Evolutionary conservation across 139 green algal species (phyloP).

Genomic region (Volvox africanus): DNA sequence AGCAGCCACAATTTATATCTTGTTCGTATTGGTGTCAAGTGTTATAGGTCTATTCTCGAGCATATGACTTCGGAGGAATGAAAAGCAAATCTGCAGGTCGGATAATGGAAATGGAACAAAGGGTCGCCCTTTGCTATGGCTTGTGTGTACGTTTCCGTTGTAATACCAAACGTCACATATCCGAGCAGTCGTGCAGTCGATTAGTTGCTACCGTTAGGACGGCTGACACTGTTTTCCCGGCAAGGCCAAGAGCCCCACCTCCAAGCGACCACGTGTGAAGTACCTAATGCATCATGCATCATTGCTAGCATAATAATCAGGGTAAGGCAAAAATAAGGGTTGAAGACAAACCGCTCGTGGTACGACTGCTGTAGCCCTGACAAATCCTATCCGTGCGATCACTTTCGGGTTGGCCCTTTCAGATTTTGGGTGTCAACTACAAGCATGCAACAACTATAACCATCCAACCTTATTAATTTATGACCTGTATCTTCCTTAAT

Average conservation of each 20-base stretch:
- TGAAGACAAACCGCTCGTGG: background rate
- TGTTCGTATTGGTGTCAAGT: background rate
- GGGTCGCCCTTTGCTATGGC: background rate
- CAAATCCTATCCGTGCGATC: background rate
- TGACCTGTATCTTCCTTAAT: too few relatives aligned
- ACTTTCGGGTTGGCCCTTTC: background rate
- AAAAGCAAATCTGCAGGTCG: too few relatives aligned
- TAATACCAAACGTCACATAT: slow-evolving; percentile 16
- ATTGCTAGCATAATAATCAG: too few relatives aligned
- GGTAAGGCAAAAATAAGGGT: background rate
- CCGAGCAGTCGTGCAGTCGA: background rate
- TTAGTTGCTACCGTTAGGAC: background rate
- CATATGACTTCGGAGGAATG: too few relatives aligned
- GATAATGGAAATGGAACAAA: background rate
- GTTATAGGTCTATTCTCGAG: background rate
- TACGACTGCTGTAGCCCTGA: slow-evolving; percentile 1
- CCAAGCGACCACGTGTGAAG: too few relatives aligned
- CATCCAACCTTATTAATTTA: too few relatives aligned
- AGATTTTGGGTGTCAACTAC: background rate
- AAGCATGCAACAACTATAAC: background rate
- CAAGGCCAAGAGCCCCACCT: too few relatives aligned
- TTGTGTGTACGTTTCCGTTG: background rate
- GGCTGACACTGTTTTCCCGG: too few relatives aligned
- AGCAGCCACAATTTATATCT: background rate
- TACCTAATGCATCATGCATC: too few relatives aligned